These are phyloP conservation scores for Colletotrichum phormii DNA, from an alignment of 2,329 filamentous ascomycete genomes.

Conservation along the genomic window DNA sequence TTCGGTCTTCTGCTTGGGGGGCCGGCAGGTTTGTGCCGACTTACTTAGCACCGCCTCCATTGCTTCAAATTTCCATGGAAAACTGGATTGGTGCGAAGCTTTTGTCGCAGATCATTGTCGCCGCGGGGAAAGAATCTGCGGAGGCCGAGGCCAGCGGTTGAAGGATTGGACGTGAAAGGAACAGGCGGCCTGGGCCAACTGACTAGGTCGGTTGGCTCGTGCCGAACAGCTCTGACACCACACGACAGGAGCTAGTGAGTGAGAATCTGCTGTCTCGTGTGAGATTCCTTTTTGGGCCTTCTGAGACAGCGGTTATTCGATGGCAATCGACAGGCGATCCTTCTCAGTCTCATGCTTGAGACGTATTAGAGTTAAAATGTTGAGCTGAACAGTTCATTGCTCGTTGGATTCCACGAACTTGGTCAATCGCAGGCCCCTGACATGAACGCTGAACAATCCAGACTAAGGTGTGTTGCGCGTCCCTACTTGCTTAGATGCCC, in stretches of 20 bases:
- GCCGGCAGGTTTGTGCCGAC: conserved; percentile 4
- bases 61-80: conserved; percentile 6
- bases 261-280: background rate
- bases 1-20: background rate
- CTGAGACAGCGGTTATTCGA: background rate
- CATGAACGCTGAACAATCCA: background rate
- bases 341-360: too few species aligned
- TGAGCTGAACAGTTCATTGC: background rate
- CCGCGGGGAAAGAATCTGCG: conserved; percentile 12
- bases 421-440: background rate
- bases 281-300: conserved; percentile 2
- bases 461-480: background rate
- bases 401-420: too few species aligned
- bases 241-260: background rate
- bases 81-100: background rate
- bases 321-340: background rate
- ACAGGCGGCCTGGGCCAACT: background rate
- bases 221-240: conserved; percentile 4
- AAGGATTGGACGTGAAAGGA: background rate
- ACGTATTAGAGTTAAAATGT: background rate
- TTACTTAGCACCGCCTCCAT: conserved; percentile 12
- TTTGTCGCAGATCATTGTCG: background rate
- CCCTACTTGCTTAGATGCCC: background rate
- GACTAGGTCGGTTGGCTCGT: background rate
- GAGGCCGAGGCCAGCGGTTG: background rate